These are phyloP conservation scores for Suillus occidentalis DNA, from an alignment of 768 basidiomycete genomes.

Conservation along the genomic window DNA sequence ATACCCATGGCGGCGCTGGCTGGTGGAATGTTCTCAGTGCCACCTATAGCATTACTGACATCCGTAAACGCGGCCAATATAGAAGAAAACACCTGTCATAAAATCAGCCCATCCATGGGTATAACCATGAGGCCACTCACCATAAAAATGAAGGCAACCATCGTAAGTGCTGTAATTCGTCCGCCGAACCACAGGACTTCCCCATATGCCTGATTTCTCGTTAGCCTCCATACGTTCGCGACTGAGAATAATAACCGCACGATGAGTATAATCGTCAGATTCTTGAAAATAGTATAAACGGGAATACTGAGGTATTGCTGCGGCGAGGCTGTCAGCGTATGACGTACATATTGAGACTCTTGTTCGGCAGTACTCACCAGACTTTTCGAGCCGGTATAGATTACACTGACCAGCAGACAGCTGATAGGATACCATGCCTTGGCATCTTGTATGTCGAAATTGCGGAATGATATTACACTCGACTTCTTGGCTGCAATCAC, in stretches of 20 bases:
- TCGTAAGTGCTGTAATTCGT: conserved; percentile 80
- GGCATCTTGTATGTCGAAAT: conserved; percentile 81
- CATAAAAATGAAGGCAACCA: conserved; percentile 92
- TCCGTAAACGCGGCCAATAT: conserved; percentile 97
- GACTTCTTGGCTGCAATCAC: conserved; percentile 72
- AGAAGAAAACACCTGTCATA: conserved; percentile 79
- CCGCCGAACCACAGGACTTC: conserved; percentile 98
- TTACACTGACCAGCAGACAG: conserved; percentile 86
- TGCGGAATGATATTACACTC: conserved; percentile 81
- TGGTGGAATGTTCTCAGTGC: conserved; percentile 24
- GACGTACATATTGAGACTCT: not conserved
- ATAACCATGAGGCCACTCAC: conserved; percentile 38
- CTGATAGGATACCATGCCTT: conserved; percentile 96
- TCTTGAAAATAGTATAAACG: conserved; percentile 99
- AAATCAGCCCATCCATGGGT: not conserved
- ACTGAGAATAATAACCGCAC: conserved; percentile 43
- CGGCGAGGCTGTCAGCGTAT: not conserved
- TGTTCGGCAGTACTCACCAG: conserved; percentile 59
- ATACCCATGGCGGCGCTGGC: conserved; percentile 27
- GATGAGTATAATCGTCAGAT: conserved; percentile 98
- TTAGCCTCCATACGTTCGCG: conserved; percentile 6
- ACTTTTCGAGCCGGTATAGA: conserved; percentile 97
- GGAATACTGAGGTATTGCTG: conserved; percentile 98
- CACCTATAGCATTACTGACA: conserved; percentile 44
- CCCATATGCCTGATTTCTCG: conserved; percentile 76